A percentile compares a stretch with the other conserved stretches of the same genome.
Evolutionary conservation across 345 rosid species (phyloP).

Genomic region (Draba incana): DNA sequence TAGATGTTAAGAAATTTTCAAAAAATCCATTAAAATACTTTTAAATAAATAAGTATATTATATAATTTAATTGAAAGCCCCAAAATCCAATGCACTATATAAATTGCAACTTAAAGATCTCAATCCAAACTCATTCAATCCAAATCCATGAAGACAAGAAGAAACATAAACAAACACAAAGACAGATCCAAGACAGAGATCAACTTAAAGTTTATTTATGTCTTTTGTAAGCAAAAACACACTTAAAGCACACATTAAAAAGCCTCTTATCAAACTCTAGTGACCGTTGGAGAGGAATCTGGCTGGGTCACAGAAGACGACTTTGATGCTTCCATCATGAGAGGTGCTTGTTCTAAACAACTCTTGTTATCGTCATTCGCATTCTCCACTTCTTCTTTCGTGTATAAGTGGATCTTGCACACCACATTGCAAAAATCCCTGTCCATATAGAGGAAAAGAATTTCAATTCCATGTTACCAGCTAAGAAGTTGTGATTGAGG

Average conservation of each 20-base stretch:
- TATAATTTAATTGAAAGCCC: too few species aligned
- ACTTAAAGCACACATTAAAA: conserved; percentile 15
- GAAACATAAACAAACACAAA: conserved; percentile 25
- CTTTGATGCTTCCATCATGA: conserved; percentile 74
- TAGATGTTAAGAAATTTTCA: too few species aligned
- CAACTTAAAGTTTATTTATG: not conserved
- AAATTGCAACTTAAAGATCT: not conserved
- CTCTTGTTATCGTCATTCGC: conserved; percentile 86
- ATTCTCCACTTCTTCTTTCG: conserved; percentile 90
- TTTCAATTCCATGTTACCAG: not conserved
- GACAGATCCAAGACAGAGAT: conserved; percentile 23
- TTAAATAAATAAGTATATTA: too few species aligned
- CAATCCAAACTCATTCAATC: conserved; percentile 1
- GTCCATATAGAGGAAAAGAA: conserved; percentile 15
- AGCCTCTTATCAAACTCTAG: conserved; percentile 46
- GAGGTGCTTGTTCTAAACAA: conserved; percentile 83
- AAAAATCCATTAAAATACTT: too few species aligned
- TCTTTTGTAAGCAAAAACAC: conserved; percentile 28
- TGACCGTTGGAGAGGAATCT: conserved; percentile 66
- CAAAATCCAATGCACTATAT: conserved; percentile 6
- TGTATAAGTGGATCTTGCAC: conserved; percentile 80
- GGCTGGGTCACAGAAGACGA: conserved; percentile 90
- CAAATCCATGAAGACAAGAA: conserved; percentile 17
- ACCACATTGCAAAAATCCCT: conserved; percentile 89
- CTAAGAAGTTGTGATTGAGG: conserved; percentile 7